phyloP scores from a whole-genome alignment of 2,329 filamentous ascomycete species.

The Penicillium capsulatum region DNA sequence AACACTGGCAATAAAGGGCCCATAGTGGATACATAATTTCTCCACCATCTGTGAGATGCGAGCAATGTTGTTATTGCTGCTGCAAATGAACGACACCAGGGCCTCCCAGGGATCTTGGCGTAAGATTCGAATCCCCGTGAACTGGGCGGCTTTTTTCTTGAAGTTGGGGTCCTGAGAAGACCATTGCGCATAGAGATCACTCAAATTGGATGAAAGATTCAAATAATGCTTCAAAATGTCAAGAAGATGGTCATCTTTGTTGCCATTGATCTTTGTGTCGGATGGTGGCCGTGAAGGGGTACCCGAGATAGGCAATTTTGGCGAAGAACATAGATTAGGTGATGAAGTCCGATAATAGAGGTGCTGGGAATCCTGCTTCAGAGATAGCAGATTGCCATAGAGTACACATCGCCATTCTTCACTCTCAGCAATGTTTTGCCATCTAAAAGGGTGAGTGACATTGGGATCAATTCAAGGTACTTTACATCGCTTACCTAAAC shows the following conservation, averaged over 20 bases:
- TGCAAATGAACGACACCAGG: slow-evolving; percentile 91
- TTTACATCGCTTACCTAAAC: slow-evolving; percentile 57
- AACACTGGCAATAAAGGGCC: slow-evolving; percentile 67
- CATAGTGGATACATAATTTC: slow-evolving; percentile 84
- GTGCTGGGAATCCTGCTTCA: slow-evolving; percentile 74
- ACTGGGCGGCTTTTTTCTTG: slow-evolving; percentile 76
- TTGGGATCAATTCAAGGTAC: background rate
- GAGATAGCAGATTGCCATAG: slow-evolving; percentile 74
- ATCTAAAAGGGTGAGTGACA: slow-evolving; percentile 50
- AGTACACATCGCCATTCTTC: slow-evolving; percentile 90
- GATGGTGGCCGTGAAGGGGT: slow-evolving; percentile 31
- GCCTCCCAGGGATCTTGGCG: slow-evolving; percentile 96
- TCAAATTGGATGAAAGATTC: slow-evolving; percentile 74
- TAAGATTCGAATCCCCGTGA: slow-evolving; percentile 86
- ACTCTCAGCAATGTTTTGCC: slow-evolving; percentile 68
- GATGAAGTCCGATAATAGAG: slow-evolving; percentile 72
- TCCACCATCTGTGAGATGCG: slow-evolving; percentile 96
- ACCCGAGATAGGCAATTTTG: slow-evolving; percentile 32
- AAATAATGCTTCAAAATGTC: slow-evolving; percentile 78
- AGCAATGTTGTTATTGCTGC: slow-evolving; percentile 96
- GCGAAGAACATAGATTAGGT: slow-evolving; percentile 4
- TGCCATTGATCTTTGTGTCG: slow-evolving; percentile 8
- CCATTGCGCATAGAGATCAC: slow-evolving; percentile 79
- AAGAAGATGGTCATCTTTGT: slow-evolving; percentile 62
- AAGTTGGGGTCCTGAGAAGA: slow-evolving; percentile 82